Evolutionary conservation across 176 grass and related monocot genomes (phyloP), one percentile per base, ranked within the genome.

Genomic region (Oryza glumipatula): DNA sequence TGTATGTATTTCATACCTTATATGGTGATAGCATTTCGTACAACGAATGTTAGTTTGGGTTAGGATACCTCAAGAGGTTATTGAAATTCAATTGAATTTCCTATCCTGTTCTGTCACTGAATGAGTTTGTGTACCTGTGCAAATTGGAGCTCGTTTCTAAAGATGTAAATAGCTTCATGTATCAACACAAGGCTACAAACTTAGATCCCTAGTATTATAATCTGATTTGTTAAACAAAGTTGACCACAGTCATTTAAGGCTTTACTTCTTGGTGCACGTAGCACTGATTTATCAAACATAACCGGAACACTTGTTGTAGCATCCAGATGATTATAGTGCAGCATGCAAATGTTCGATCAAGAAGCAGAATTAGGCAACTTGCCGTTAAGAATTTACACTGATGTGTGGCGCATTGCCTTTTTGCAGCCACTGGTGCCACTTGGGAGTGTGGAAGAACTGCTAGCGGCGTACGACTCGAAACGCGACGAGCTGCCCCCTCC

Each of bases 401-500:
- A 78, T 58, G 43, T 74, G 61, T 63, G 69, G 14, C 66, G 63
- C 15, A 36, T 89, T 86, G 21, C 82, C 41, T 82, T 1, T 39
- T 41, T 85, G 86, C 89, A 99, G 96, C 88, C 96, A 43, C 93
- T 99, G 21, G 96, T 99, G 24, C 96, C 96, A 4, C 89, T 99
- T 21, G 96, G 96, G 43, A 99, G 96, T 54, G 96, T 96, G 47
- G 96, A 99, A 81, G 96, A 99, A 85, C 77, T 99, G 68, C 72
- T 99, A 75, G 96, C 96, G 36, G 91, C 91, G 1, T 99, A 99
- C 11, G 93, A 99, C 76, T 89, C 93, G 0, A 99, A 99, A 36
- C 92, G 96, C 3, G 84, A 87, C 4, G 88, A 96, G 68, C 86
- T 99, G 16, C 96, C 96, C 39, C 91, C 93, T 77, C 96, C 93